phyloP scores from a whole-genome alignment of 345 rosid species.

The Citrus maxima region DNA sequence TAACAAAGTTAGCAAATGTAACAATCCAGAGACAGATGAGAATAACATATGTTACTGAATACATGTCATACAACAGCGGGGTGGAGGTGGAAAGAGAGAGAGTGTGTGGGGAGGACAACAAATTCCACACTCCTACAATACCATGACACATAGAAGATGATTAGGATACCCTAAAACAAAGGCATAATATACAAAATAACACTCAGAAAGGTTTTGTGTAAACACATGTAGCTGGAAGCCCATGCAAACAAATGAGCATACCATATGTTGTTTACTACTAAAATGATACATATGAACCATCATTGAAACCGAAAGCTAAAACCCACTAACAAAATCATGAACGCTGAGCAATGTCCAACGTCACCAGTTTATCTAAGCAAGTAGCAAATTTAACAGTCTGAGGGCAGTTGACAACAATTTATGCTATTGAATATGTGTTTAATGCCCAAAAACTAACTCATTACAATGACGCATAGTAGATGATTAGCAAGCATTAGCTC shows the following conservation, averaged over 20 bases:
- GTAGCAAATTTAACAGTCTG: background rate
- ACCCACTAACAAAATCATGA: background rate
- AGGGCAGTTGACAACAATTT: background rate
- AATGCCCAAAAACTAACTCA: background rate
- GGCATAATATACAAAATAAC: background rate
- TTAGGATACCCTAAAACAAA: background rate
- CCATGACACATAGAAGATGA: background rate
- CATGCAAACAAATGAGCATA: background rate
- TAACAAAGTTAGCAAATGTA: background rate
- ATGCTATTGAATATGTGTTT: background rate
- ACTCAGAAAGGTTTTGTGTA: background rate
- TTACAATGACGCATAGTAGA: background rate
- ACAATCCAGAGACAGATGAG: background rate
- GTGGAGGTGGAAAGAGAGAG: no score
- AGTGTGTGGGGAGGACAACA: background rate
- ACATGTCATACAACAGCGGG: background rate
- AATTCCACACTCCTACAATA: background rate
- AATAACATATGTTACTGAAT: background rate
- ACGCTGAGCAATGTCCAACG: background rate
- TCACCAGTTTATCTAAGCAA: background rate
- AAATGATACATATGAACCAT: background rate
- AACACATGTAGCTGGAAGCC: background rate
- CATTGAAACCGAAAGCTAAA: background rate
- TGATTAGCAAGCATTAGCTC: background rate
- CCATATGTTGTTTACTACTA: background rate